These are phyloP conservation scores for Penicillium sp. DNA, from an alignment of 2,329 filamentous ascomycete species.

Conservation along the genomic window DNA sequence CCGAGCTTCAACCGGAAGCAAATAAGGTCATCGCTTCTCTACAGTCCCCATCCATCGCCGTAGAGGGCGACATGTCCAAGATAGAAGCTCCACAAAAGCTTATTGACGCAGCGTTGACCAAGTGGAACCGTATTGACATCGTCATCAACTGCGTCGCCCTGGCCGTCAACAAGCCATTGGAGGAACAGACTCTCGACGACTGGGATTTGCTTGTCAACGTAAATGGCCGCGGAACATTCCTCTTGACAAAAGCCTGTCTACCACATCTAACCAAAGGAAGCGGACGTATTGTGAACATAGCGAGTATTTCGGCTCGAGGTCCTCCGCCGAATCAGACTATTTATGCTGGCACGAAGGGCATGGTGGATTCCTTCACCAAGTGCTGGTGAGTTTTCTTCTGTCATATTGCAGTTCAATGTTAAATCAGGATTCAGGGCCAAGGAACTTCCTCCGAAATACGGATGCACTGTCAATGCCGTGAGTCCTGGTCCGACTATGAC, in stretches of 20 bases:
- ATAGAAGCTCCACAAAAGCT: conserved; percentile 37
- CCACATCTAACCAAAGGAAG: conserved; percentile 37
- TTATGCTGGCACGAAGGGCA: conserved; percentile 52
- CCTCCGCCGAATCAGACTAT: conserved; percentile 44
- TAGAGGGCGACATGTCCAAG: conserved; percentile 46
- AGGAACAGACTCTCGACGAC: conserved; percentile 33
- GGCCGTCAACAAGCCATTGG: conserved; percentile 39
- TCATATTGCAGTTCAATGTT: background rate
- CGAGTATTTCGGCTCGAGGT: conserved; percentile 36
- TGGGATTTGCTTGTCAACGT: conserved; percentile 24
- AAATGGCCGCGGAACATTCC: conserved; percentile 23
- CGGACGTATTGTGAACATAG: conserved; percentile 47
- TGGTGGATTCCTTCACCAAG: conserved; percentile 49
- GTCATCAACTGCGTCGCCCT: conserved; percentile 23
- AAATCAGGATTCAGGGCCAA: conserved; percentile 27
- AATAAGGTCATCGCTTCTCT: conserved; percentile 29
- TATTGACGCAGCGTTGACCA: conserved; percentile 35
- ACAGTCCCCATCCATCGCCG: conserved; percentile 33
- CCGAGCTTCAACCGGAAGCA: conserved; percentile 23
- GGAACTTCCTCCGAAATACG: conserved; percentile 47
- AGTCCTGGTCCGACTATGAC: conserved; percentile 47
- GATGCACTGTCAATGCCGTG: conserved; percentile 48
- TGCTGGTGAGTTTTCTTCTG: conserved; percentile 31
- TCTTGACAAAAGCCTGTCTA: conserved; percentile 30
- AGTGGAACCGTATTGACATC: conserved; percentile 43